These are phyloP conservation scores for Coniochaeta sp. DNA, from an alignment of 2,329 filamentous ascomycete species.

Conservation along the genomic window DNA sequence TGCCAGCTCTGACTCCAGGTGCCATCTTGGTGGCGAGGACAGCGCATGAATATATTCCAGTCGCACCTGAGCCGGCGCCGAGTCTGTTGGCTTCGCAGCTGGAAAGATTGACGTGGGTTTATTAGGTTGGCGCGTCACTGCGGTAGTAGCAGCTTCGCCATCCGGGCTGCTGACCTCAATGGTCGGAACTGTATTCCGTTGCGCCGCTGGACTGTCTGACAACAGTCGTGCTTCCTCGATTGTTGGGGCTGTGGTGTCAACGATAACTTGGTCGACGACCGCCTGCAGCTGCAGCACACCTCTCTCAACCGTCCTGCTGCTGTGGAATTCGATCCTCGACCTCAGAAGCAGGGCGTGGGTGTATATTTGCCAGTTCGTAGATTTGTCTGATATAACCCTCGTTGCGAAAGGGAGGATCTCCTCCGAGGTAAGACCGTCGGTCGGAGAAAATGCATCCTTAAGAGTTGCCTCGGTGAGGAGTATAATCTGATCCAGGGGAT, in stretches of 20 bases:
- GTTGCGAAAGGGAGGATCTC: constrained; percentile 88
- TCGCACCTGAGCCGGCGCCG: constrained; percentile 68
- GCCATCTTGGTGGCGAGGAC: constrained; percentile 81
- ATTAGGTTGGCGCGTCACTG: constrained; percentile 10
- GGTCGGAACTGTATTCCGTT: constrained; percentile 28
- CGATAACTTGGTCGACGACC: constrained; percentile 89
- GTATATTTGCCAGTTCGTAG: constrained; percentile 96
- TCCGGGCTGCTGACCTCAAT: constrained; percentile 37
- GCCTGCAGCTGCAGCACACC: constrained; percentile 90
- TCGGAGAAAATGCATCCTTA: constrained; percentile 78
- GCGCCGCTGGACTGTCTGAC: constrained; percentile 8
- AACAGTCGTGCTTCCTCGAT: not conserved
- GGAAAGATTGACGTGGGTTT: constrained; percentile 76
- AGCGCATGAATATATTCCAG: constrained; percentile 80
- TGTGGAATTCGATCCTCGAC: constrained; percentile 82
- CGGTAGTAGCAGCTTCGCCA: constrained; percentile 9
- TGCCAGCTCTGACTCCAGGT: constrained; percentile 87
- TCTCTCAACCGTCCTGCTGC: constrained; percentile 79
- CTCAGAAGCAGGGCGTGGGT: constrained; percentile 87
- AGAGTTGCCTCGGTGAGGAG: constrained; percentile 82
- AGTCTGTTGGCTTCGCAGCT: constrained; percentile 64
- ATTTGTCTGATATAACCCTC: constrained; percentile 79
- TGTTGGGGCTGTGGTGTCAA: constrained; percentile 55
- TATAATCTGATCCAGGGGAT: constrained; percentile 82
- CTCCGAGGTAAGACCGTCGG: constrained; percentile 82